Evolutionary conservation across 2,329 filamentous ascomycete species (phyloP).

Genomic region (Lasiodiplodia sp.): DNA sequence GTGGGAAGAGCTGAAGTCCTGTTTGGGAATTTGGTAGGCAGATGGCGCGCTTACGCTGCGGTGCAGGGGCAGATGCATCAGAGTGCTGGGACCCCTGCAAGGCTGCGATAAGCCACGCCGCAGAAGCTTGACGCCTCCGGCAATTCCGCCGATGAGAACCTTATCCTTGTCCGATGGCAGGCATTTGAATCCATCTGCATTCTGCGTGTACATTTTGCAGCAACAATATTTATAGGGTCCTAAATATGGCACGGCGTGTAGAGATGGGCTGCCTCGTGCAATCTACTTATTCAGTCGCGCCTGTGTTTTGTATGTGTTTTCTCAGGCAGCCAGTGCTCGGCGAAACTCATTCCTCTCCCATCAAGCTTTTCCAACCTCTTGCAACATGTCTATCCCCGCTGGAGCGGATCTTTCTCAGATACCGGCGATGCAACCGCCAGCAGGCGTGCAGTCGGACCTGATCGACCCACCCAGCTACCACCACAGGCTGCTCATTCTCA

Average conservation of each 20-base stretch:
- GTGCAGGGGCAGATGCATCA: not conserved
- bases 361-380: not conserved
- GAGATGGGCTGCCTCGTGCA: not conserved
- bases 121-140: slow-evolving; percentile 6
- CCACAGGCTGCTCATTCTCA: slow-evolving; percentile 7
- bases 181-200: not conserved
- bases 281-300: slow-evolving; percentile 1
- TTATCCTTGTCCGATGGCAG: not conserved
- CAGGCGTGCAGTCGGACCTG: not conserved
- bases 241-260: not conserved
- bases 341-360: not conserved
- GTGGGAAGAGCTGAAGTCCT: not conserved
- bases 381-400: slow-evolving; percentile 1
- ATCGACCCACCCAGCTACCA: slow-evolving; percentile 6
- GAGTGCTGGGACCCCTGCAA: not conserved
- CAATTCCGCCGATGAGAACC: not conserved
- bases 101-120: not conserved
- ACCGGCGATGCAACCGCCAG: slow-evolving; percentile 5
- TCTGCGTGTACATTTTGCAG: not conserved
- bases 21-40: not conserved
- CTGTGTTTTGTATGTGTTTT: not conserved
- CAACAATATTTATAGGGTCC: not conserved
- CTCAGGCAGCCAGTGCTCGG: not conserved
- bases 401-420: slow-evolving; percentile 9
- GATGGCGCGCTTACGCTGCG: not conserved